A percentile compares a stretch with the other conserved stretches of the same genome.
These are phyloP conservation scores for Cryptosporidium viatorum DNA, from an alignment of 169 alveolate genomes.

Conservation along the genomic window DNA sequence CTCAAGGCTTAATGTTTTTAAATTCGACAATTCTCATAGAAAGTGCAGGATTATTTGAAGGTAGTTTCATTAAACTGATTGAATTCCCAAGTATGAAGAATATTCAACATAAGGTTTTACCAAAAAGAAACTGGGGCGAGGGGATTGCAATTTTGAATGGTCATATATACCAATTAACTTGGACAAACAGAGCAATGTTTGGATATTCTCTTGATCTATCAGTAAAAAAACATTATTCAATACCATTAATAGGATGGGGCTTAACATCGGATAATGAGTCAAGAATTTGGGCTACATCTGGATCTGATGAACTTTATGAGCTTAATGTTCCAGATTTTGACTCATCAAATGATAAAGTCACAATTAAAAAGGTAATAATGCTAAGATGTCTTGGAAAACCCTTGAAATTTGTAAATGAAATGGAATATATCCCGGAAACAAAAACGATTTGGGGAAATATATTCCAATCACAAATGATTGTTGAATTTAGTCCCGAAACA, in stretches of 20 bases:
- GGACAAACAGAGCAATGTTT: slow-evolving; percentile 32
- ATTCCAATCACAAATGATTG: slow-evolving; percentile 33
- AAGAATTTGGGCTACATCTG: slow-evolving; percentile 65
- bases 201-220: slow-evolving; percentile 26
- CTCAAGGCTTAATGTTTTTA: slow-evolving; percentile 53
- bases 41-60: slow-evolving; percentile 55
- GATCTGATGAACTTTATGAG: slow-evolving; percentile 39
- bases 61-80: slow-evolving; percentile 37
- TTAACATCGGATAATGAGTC: slow-evolving; percentile 36
- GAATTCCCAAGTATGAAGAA: slow-evolving; percentile 67
- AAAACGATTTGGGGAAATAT: slow-evolving; percentile 74
- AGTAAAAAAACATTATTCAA: slow-evolving; percentile 6
- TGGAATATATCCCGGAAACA: slow-evolving; percentile 60
- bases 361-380: slow-evolving; percentile 12
- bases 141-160: slow-evolving; percentile 19
- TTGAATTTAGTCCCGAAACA: slow-evolving; percentile 57
- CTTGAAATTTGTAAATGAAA: slow-evolving; percentile 32
- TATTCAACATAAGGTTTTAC: background rate
- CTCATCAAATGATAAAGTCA: slow-evolving; percentile 1
- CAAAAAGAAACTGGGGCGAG: slow-evolving; percentile 40
- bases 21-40: slow-evolving; percentile 39
- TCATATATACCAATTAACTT: slow-evolving; percentile 35
- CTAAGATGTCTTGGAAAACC: slow-evolving; percentile 53
- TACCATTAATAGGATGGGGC: slow-evolving; percentile 66
- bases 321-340: slow-evolving; percentile 57